Base-by-base conservation (phyloP, 371 early-diverging fungal genomes). In the Mucor piriformis region DNA sequence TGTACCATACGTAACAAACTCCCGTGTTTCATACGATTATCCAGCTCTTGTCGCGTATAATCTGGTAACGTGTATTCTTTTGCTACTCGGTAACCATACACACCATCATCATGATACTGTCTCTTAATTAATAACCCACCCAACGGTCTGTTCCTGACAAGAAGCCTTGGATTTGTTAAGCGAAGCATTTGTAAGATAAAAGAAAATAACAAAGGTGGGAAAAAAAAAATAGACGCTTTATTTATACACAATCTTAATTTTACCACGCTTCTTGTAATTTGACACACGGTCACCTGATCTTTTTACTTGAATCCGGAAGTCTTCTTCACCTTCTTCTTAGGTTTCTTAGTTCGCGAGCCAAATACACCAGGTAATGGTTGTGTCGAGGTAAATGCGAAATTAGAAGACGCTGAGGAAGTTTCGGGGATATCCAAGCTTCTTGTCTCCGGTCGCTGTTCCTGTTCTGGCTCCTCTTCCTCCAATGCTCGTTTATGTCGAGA, bases 11-110 rank as follows among this genome's bases (percentile, higher is more conserved):
- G 88, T 25, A 96, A 70, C 27, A 96, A 78, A 58, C 91, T 89
- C 51, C 94, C 90, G 54, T 94, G 86, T 38, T 82, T 77, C 56
- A 85, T 88, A 50, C 96, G 86, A 81, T 96, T 96, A 23, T 70
- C 74, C 4, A 95, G 77, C 61, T 96, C 91, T 54, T 83, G 84
- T 12, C 74, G 64, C 15, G 86, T 85, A 66, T 89, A 95, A 63
- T 93, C 94, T 0, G 89, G 87, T 63, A 90, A 74, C 42, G 77
- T 75, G 57, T 68, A 83, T 38, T 75, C 79, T 37, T 84, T 84
- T 40, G 94, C 86, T 3, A 86, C 83, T 16, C 95, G 85, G 67
- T 92, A 95, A 12, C 95, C 95, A 69, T 90, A 95, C 1, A 88
- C 88, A 35, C 87, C 90, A 51, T 88, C 85, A 59, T 91, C 91